phyloP scores from a whole-genome alignment of 805 yeast species.

The Saccharomycopsis selenospora region DNA sequence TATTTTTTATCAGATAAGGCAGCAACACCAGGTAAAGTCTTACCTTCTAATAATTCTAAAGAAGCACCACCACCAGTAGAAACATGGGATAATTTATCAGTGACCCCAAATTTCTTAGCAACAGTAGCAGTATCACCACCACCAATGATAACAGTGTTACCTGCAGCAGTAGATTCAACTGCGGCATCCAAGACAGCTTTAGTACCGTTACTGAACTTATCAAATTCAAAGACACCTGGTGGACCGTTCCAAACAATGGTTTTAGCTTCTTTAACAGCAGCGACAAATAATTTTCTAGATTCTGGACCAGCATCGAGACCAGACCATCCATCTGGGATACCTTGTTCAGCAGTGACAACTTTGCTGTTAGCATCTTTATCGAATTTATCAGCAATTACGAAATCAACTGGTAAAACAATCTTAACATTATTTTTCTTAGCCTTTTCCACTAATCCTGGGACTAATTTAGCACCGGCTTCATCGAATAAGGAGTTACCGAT shows the following conservation, averaged over 20 bases:
- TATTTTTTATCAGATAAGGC: constrained; percentile 72
- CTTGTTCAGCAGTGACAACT: constrained; percentile 78
- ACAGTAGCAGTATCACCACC: constrained; percentile 99
- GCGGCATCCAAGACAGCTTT: constrained; percentile 83
- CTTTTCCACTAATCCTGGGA: constrained; percentile 85
- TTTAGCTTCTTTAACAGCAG: constrained; percentile 85
- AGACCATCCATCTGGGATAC: constrained; percentile 92
- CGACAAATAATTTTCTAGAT: constrained; percentile 70
- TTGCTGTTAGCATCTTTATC: constrained; percentile 84
- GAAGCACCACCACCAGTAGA: constrained; percentile 99
- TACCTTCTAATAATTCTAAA: constrained; percentile 96
- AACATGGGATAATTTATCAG: constrained; percentile 93
- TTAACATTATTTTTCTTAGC: constrained; percentile 95
- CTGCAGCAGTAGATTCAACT: constrained; percentile 77
- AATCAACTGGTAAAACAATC: constrained; percentile 90
- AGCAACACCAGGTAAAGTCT: constrained; percentile 95
- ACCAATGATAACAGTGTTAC: constrained; percentile 88
- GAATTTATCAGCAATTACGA: constrained; percentile 91
- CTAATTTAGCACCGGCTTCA: constrained; percentile 91
- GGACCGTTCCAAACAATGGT: constrained; percentile 99
- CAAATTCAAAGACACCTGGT: constrained; percentile 99
- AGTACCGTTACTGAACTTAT: constrained; percentile 85
- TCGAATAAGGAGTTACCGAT: constrained; percentile 93
- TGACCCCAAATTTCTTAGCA: constrained; percentile 96
- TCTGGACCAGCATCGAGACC: constrained; percentile 96